Conservation (phyloP, 1,139 yeast genomes). For the Nadsonia starkeyi-henricii region DNA sequence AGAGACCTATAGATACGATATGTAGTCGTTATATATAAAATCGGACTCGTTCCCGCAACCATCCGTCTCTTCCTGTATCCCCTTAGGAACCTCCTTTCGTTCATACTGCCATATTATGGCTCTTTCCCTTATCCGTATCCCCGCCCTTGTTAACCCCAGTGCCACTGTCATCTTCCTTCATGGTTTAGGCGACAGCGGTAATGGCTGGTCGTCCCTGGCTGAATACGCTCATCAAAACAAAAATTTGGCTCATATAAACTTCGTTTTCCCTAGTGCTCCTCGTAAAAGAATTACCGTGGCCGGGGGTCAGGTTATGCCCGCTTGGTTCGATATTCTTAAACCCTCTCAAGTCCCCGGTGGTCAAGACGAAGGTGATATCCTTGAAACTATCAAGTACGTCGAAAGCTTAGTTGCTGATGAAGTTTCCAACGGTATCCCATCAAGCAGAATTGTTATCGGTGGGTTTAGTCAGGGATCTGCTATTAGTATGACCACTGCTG, state of each 20-base stretch:
- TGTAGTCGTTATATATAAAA: too few species aligned
- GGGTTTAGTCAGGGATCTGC: slow-evolving; percentile 97
- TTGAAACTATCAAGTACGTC: slow-evolving; percentile 40
- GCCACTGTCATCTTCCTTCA: slow-evolving; percentile 73
- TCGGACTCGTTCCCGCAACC: too few species aligned
- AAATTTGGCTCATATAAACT: slow-evolving; percentile 46
- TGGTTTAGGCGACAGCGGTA: slow-evolving; percentile 85
- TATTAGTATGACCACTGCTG: slow-evolving; percentile 40
- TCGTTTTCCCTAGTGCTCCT: slow-evolving; percentile 86
- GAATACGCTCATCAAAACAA: slow-evolving; percentile 23
- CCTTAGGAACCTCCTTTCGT: too few species aligned
- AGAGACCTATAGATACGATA: too few species aligned
- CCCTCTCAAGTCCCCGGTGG: slow-evolving; percentile 34
- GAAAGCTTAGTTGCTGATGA: slow-evolving; percentile 48
- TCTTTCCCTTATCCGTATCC: slow-evolving; percentile 10
- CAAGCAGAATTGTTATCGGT: slow-evolving; percentile 71
- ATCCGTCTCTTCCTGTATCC: too few species aligned
- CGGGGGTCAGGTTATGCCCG: slow-evolving; percentile 57
- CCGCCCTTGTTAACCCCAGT: slow-evolving; percentile 26
- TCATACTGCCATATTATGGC: too few species aligned
- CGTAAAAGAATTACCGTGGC: slow-evolving; percentile 50
- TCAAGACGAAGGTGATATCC: slow-evolving; percentile 54
- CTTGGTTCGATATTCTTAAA: slow-evolving; percentile 73
- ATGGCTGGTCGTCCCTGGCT: slow-evolving; percentile 72
- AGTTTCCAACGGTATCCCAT: slow-evolving; percentile 44